These are phyloP conservation scores for Populus tomentosa DNA, from an alignment of 441 rosid species.

Conservation along the genomic window DNA sequence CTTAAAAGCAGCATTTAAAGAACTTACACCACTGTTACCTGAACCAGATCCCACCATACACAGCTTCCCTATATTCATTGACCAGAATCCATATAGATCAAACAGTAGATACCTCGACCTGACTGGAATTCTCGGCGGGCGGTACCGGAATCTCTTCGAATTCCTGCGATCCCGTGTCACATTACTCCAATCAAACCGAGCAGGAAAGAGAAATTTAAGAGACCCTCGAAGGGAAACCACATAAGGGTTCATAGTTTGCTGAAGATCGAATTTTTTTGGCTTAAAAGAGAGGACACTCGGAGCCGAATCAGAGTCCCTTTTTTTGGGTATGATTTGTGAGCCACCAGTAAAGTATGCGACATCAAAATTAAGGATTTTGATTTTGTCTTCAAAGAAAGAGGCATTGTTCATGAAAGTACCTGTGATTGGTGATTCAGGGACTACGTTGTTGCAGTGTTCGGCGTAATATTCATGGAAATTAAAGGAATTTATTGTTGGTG, in stretches of 20 bases:
- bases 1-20: constrained; percentile 49
- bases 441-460: constrained; percentile 44
- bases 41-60: constrained; percentile 85
- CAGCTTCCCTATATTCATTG: constrained; percentile 55
- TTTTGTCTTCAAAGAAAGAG: constrained; percentile 3
- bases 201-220: constrained; percentile 37
- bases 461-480: constrained; percentile 32
- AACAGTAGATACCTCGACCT: constrained; percentile 30
- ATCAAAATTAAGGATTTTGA: constrained; percentile 24
- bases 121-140: constrained; percentile 50
- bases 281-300: constrained; percentile 21
- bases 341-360: constrained; percentile 58
- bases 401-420: constrained; percentile 16
- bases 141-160: constrained; percentile 37
- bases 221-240: constrained; percentile 43
- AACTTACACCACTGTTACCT: constrained; percentile 23
- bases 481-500: constrained; percentile 17
- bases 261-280: constrained; percentile 11
- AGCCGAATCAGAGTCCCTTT: constrained; percentile 14
- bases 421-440: constrained; percentile 34
- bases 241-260: constrained; percentile 19
- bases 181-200: constrained; percentile 9
- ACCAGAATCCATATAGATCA: constrained; percentile 67
- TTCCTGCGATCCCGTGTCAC: constrained; percentile 26
- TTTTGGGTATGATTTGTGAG: constrained; percentile 27